Conservation (phyloP, 2,329 filamentous ascomycete species). For the Ophiobolus disseminans region DNA sequence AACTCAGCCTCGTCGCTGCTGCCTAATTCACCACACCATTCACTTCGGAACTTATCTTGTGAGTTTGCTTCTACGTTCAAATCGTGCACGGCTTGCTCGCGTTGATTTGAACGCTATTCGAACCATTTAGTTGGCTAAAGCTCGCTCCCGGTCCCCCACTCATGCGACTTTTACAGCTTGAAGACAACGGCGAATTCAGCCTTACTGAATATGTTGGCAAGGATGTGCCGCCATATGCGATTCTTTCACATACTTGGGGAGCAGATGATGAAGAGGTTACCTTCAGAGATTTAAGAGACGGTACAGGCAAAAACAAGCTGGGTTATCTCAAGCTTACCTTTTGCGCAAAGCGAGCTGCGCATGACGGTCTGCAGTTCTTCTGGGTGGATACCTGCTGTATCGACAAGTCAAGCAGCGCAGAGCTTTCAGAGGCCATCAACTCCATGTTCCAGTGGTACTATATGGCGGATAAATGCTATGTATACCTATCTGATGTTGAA, state of each 20-base stretch:
- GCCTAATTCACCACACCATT: neutral
- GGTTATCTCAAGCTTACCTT: constrained; percentile 1
- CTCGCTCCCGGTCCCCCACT: neutral
- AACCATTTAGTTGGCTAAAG: neutral
- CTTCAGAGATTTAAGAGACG: neutral
- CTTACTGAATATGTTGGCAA: neutral
- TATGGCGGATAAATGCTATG: too few relatives aligned
- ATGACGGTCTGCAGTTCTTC: constrained; percentile 4
- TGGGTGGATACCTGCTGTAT: too few relatives aligned
- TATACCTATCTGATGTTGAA: neutral
- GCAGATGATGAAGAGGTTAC: constrained; percentile 1
- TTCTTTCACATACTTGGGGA: constrained; percentile 4
- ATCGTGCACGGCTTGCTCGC: neutral
- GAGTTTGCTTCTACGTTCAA: neutral
- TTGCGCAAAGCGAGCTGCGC: constrained; percentile 2
- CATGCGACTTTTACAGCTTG: neutral
- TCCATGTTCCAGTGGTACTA: too few relatives aligned
- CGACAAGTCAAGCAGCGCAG: too few relatives aligned
- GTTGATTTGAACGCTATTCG: neutral
- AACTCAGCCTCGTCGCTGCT: neutral
- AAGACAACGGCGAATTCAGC: neutral
- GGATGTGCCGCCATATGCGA: neutral
- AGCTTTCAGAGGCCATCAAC: too few relatives aligned
- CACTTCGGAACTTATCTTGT: neutral
- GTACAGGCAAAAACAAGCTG: neutral